phyloP scores from a whole-genome alignment of 768 basidiomycete genomes.

The Boletus rubropictus region DNA sequence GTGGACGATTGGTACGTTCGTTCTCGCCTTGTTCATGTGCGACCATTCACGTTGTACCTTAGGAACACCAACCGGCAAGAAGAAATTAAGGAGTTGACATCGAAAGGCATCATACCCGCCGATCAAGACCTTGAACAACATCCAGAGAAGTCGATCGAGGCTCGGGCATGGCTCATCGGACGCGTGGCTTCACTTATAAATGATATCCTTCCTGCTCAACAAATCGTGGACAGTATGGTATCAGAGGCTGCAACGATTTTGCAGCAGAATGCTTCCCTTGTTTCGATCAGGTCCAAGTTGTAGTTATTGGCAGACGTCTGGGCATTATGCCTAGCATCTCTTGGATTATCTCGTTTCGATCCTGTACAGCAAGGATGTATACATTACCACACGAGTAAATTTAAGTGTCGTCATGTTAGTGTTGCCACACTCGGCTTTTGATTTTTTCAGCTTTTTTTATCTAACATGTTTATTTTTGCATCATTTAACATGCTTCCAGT shows the following conservation, averaged over 20 bases:
- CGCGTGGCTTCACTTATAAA: constrained; percentile 68
- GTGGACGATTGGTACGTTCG: constrained; percentile 69
- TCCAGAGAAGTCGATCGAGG: constrained; percentile 70
- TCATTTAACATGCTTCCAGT: too few species aligned
- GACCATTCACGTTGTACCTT: background rate
- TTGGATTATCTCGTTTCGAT: too few species aligned
- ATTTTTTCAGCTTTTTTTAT: too few species aligned
- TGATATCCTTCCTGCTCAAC: constrained; percentile 76
- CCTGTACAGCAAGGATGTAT: too few species aligned
- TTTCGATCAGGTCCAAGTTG: constrained; percentile 47
- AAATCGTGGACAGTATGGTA: constrained; percentile 79
- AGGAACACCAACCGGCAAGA: constrained; percentile 74
- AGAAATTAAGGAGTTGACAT: constrained; percentile 79
- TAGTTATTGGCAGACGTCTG: too few species aligned
- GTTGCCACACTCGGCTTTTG: too few species aligned
- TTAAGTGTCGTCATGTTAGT: too few species aligned
- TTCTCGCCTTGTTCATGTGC: background rate
- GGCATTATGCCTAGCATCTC: too few species aligned
- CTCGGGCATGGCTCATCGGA: constrained; percentile 78
- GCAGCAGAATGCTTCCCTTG: constrained; percentile 34
- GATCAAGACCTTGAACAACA: constrained; percentile 68
- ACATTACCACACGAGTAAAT: too few species aligned
- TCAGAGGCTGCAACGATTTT: constrained; percentile 48
- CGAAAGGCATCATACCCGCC: constrained; percentile 77
- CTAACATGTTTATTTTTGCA: too few species aligned